Base-by-base conservation (phyloP, 441 rosid species). In the Macaranga tanarius region DNA sequence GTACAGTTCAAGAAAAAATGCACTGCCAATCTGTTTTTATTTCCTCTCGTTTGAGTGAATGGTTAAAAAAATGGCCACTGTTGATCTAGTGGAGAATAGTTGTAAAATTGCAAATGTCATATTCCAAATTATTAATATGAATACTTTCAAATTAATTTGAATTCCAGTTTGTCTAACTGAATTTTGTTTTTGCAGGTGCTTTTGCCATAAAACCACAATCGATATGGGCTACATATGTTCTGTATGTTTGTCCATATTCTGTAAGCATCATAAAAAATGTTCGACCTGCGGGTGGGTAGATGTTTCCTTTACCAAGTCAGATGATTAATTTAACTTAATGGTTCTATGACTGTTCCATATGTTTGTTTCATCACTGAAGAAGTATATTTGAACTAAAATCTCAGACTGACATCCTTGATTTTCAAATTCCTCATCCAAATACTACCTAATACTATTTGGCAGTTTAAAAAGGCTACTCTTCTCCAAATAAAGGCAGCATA, bases 221-320 rank as follows among this genome's bases (percentile, higher is more conserved):
- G 99, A 95, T 83, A 88, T 88, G 98, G 97, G 99, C 62, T 91
- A 89, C 78, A 86, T 93, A 65, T 95, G 99, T 74, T 95, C 98
- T 51, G 99, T 95, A 44, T 93, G 99, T 77, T 83, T 95, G 78
- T 92, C 99, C 74, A 95, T 95, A 56, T 95, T 86, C 84, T 92
- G 99, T 79, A 85, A 85, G 88, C 97, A 89, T 77, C 99, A 92
- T 79, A 86, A 90, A 82, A 91, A 91, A 84, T 95, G 97, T 73
- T 88, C 91, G 5, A 93, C 97, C 31, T 95, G 99, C 42, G 98
- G 99, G 98, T 91, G 79, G 83, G 90, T 69, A 66, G 12, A 26
- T 60, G 6, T 70, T 63, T 52, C 6, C 7, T 47, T 28, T 52
- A 9, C 61, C 26, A 16, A 65, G 4, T 31, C 4, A 2, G 34